Percentiles rank a stretch among this genome's conserved stretches.
These are phyloP conservation scores for Lactarius tabidus DNA, from an alignment of 768 basidiomycete species.

Conservation along the genomic window DNA sequence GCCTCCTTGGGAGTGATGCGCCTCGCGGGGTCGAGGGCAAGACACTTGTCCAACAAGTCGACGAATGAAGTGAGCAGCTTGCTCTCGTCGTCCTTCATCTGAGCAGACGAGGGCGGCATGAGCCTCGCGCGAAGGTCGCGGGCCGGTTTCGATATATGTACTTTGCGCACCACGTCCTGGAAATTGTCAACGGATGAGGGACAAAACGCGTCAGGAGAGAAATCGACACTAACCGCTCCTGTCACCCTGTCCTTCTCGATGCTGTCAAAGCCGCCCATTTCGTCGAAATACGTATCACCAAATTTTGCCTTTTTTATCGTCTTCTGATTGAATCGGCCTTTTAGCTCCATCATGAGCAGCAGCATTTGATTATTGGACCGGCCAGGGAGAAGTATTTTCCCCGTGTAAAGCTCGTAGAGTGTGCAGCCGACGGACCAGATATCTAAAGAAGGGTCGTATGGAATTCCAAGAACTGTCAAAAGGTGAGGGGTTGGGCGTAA, in stretches of 20 bases:
- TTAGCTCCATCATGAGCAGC: constrained; percentile 95
- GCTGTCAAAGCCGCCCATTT: constrained; percentile 80
- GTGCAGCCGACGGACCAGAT: constrained; percentile 98
- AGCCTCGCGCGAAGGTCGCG: constrained; percentile 79
- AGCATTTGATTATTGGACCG: constrained; percentile 98
- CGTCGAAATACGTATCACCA: constrained; percentile 90
- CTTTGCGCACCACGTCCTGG: constrained; percentile 78
- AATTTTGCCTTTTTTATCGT: constrained; percentile 95
- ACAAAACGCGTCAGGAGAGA: constrained; percentile 8
- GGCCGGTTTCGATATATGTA: constrained; percentile 78
- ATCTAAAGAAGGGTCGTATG: constrained; percentile 91
- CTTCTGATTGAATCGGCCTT: constrained; percentile 88
- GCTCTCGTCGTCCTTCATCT: constrained; percentile 85
- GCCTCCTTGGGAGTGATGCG: constrained; percentile 90
- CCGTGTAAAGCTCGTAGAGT: constrained; percentile 91
- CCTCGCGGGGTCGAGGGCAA: constrained; percentile 80
- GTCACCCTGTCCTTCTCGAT: constrained; percentile 83
- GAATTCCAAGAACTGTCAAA: constrained; percentile 79
- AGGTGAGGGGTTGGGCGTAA: constrained; percentile 22
- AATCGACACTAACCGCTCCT: constrained; percentile 65
- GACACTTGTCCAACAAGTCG: constrained; percentile 88
- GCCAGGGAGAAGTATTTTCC: constrained; percentile 96
- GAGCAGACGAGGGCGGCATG: constrained; percentile 72
- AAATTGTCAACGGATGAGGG: constrained; percentile 18
- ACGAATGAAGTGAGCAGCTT: constrained; percentile 77